Conservation (phyloP, 192 early-diverging fungal species). For the Linnemannia zychae region DNA sequence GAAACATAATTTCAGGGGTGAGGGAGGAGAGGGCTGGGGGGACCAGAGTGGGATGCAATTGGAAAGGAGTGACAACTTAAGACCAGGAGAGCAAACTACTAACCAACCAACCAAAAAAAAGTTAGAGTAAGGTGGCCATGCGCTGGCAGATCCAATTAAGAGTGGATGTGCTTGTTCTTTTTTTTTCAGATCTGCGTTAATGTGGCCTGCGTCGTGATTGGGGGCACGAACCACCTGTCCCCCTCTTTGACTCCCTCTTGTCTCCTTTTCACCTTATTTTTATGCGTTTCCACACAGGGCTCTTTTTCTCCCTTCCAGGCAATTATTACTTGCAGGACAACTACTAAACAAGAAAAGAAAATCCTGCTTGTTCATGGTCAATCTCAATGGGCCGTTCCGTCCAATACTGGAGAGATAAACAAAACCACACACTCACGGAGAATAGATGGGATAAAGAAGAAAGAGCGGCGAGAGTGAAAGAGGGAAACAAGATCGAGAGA, state of each 20-base stretch:
- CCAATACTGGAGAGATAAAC: not conserved
- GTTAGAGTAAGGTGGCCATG: not conserved
- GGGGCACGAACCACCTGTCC: too few relatives aligned
- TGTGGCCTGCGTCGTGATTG: too few relatives aligned
- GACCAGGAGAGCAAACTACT: not conserved
- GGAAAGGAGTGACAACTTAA: not conserved
- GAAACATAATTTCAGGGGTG: not conserved
- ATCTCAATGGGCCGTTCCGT: not conserved
- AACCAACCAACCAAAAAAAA: not conserved
- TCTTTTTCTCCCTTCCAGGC: not conserved
- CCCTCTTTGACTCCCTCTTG: too few relatives aligned
- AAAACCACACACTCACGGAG: not conserved
- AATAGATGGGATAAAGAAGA: not conserved
- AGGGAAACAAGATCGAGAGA: not conserved
- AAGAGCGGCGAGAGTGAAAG: not conserved
- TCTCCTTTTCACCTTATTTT: too few relatives aligned
- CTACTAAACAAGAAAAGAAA: not conserved
- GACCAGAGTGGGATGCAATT: not conserved
- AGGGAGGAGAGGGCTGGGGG: not conserved
- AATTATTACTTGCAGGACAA: not conserved
- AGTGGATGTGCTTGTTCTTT: too few relatives aligned
- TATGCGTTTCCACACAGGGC: not conserved
- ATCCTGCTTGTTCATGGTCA: not conserved
- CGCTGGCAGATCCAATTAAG: too few relatives aligned
- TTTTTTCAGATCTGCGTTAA: too few relatives aligned